Base-by-base conservation (phyloP, 1,284 basidiomycete species). In the Apiotrichum domesticum region DNA sequence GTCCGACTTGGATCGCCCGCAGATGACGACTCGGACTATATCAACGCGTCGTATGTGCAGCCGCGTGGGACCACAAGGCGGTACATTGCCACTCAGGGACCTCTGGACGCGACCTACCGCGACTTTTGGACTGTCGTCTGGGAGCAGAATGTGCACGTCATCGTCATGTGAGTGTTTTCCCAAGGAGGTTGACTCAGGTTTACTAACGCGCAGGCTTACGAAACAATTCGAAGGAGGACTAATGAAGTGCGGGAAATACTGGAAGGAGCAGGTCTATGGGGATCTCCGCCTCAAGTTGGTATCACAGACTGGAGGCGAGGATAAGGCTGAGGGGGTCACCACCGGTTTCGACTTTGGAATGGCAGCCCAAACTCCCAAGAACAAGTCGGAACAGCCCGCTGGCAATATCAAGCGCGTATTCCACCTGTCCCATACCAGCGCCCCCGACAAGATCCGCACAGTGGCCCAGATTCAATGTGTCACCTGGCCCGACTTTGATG, bases 21-120 rank as follows among this genome's bases (percentile, higher is more conserved):
- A 2, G 74, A 75, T 13, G 82, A 83, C 52, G 87, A 89, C 56
- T 82, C 82, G 49, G 93, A 96, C 70, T 97, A 97, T 71, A 87
- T 96, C 75, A 96, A 97, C 69, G 92, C 93, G 2, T 93, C 89
- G 39, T 89, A 86, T 65, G 85, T 94, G 21, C 90, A 92, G 73
- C 90, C 90, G 2, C 78, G 88, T 49, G 86, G 87, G 2, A 92
- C 90, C 1, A 80, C 77, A 34, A 83, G 85, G 70, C 82, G 85
- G 41, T 98, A 95, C 71, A 97, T 98, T 62, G 95, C 94, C 1
- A 97, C 95, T 1, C 95, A 98, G 74, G 95, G 95, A 1, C 95
- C 95, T 2, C 77, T 98, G 35, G 87, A 89, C 6, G 84, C 87
- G 29, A 98, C 95, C 0, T 96, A 87, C 72, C 79, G 81, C 7